phyloP scores from a whole-genome alignment of 495 filamentous ascomycete genomes.

The Neurospora intermedia region DNA sequence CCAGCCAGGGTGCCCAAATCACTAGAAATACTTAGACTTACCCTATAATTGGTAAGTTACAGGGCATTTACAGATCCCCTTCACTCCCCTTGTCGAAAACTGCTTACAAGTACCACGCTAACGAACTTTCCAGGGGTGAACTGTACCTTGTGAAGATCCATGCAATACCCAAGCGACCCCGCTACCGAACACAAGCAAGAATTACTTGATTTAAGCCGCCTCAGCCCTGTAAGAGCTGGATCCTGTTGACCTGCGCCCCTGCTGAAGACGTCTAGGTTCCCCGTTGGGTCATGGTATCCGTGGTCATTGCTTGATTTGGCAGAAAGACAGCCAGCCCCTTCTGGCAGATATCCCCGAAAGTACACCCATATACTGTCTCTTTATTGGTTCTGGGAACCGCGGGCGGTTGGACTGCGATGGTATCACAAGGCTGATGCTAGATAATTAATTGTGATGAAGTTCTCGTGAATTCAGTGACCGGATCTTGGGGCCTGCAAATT shows the following conservation, averaged over 20 bases:
- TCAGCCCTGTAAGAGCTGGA: neutral
- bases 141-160: neutral
- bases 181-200: neutral
- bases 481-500: neutral
- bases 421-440: neutral
- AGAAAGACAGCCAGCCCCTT: neutral
- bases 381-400: too few species aligned
- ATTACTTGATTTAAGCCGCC: neutral
- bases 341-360: neutral
- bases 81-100: too few species aligned
- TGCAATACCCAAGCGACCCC: neutral
- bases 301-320: neutral
- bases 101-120: too few species aligned
- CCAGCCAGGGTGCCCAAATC: too few species aligned
- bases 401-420: neutral
- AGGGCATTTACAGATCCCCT: too few species aligned
- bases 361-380: too few species aligned
- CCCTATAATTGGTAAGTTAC: too few species aligned
- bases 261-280: neutral
- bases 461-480: neutral
- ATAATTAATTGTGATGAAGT: neutral
- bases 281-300: neutral
- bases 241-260: neutral
- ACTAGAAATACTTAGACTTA: too few species aligned
- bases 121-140: too few species aligned